Base-by-base conservation (phyloP, 257 asterid species). In the Solanum phureja region DNA sequence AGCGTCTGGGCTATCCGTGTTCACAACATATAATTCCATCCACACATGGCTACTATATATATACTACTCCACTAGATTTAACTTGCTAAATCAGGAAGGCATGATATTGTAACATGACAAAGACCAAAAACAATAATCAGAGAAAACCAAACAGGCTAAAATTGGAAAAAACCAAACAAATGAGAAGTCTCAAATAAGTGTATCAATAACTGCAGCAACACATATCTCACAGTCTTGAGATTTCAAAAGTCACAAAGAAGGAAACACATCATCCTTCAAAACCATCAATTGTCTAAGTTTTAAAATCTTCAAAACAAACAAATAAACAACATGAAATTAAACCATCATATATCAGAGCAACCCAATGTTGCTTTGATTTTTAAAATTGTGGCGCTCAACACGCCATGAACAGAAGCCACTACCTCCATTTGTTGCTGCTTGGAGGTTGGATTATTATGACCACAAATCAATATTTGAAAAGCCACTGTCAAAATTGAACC, bases 401-500 rank as follows among this genome's bases (percentile, higher is more conserved):
- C 0, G 3, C 23, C 1, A 52, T 16, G 62, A 18, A 52, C 9
- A 52, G 62, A 52, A 52, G 9, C 62, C 62, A 52, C 62, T 16
- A 18, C 9, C 21, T 52, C 62, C 1, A 18, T 16, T 27, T 90
- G 87, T 2, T 88, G 90, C 64, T 91, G 91, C 91, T 91, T 75
- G 2, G 95, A 89, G 7, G 83, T 27, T 11, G 92, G 11, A 86
- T 87, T 33, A 44, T 3, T 24, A 42, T 44, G 7, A 11, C 4
- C 14, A 44, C 1, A 27, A 74, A 90, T 91, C 29, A 94, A 44
- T 84, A 92, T 89, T 42, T 95, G 98, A 79, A 91, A 92, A 42
- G 93, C 94, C 69, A 92, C 89, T 0, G 95, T 96, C 19, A 95
- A 84, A 29, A 96, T 90, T 23, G 98, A 95, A 38, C 96, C 94